Percentiles rank a stretch among this genome's conserved stretches.
phyloP scores from a whole-genome alignment of 805 yeast genomes.

The Lachancea sp. region DNA sequence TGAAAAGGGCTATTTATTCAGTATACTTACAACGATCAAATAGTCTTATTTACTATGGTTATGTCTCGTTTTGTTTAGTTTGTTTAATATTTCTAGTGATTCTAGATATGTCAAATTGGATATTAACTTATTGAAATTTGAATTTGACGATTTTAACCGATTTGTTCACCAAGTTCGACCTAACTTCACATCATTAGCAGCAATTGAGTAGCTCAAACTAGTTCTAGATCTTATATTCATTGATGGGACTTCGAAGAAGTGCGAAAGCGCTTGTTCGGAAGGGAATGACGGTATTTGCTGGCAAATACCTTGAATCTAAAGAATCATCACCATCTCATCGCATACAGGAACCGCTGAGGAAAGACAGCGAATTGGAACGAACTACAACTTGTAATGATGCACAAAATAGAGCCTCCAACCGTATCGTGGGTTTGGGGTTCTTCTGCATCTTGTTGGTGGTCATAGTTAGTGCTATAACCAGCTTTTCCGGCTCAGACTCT shows the following conservation, averaged over 20 bases:
- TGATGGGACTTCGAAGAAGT: slow-evolving; percentile 5
- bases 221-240: background rate
- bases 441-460: slow-evolving; percentile 12
- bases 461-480: slow-evolving; percentile 9
- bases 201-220: background rate
- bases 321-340: background rate
- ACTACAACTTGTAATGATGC: no score
- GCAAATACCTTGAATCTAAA: background rate
- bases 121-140: background rate
- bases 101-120: no score
- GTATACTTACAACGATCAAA: no score
- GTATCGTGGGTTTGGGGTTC: slow-evolving; percentile 13
- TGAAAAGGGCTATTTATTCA: no score
- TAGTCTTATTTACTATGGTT: no score
- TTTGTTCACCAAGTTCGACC: no score
- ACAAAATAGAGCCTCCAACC: background rate
- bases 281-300: slow-evolving; percentile 2
- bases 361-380: background rate
- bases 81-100: no score
- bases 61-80: no score
- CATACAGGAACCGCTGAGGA: no score
- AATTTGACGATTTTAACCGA: no score
- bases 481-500: slow-evolving; percentile 40
- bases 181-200: no score
- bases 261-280: slow-evolving; percentile 2